Base-by-base conservation (phyloP, 306 rosid species). In the Erythrophleum fordii region DNA sequence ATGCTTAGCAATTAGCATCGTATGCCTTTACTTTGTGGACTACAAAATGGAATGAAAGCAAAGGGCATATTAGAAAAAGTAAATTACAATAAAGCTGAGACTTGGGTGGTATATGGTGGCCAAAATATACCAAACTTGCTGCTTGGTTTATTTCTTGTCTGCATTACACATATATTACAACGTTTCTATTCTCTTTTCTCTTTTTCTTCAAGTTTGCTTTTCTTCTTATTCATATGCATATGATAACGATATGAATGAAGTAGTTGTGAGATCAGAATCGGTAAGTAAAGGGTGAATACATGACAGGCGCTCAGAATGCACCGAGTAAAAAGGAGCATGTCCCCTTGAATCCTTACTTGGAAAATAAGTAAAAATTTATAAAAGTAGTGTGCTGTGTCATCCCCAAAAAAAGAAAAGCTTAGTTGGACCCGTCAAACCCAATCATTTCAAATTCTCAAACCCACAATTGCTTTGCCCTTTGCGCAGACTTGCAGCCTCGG, bases 381-480 rank as follows among this genome's bases (percentile, higher is more conserved):
- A 42, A 69, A 23, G 31, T 16, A 12, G 8, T 44, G 68, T 49
- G 77, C 59, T 34, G 56, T 12, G 52, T 67, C 7, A n/a, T 11
- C 8, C 56, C 60, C 51, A 20, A 61, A 49, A 66, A 76, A 29
- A 72, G 35, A 70, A 85, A 84, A 77, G 89, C 18, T 7, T 73
- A 77, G 87, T 87, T 89, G 87, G 93, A 90, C 91, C 84, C 80
- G 95, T 90, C 98, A 94, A 90, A 88, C 67, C 89, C 92, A 89
- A 88, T 90, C 77, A 91, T 91, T 81, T 81, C 87, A 83, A 85
- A 85, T 77, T 82, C 91, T 77, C 53, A 72, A 49, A 76, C 75
- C 78, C 83, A 69, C 71, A 83, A 64, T 88, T 86, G 71, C 72
- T 20, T 67, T 39, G 72, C 31, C 17, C 91, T 88, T 84, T 85